Percentiles rank a stretch among this genome's conserved stretches.
phyloP scores from a whole-genome alignment of 768 basidiomycete genomes.

The Trametes cubensis region DNA sequence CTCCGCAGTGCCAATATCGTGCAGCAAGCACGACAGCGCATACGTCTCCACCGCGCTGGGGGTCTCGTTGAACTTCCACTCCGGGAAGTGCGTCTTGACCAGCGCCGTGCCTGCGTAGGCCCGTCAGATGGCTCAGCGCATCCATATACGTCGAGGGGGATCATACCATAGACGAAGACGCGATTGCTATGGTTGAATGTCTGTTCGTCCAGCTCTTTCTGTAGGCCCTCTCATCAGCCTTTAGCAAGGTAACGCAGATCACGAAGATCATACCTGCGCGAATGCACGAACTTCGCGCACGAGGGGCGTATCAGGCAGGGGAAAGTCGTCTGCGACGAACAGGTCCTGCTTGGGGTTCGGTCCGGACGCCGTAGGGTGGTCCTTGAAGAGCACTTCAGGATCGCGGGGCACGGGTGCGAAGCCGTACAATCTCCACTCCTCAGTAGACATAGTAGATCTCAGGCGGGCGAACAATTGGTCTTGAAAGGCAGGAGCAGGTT shows the following conservation, averaged over 20 bases:
- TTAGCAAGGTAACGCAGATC: neutral
- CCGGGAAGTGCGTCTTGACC: constrained; percentile 48
- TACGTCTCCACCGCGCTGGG: constrained; percentile 42
- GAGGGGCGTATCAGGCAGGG: constrained; percentile 46
- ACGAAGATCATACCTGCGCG: constrained; percentile 36
- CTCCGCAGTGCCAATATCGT: constrained; percentile 55
- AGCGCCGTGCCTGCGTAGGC: constrained; percentile 47
- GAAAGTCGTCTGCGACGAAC: constrained; percentile 44
- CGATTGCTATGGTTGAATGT: constrained; percentile 54
- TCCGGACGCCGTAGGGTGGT: constrained; percentile 47
- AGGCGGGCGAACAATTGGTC: neutral
- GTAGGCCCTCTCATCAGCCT: neutral
- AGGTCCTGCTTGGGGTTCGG: constrained; percentile 45
- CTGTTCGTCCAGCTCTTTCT: constrained; percentile 47
- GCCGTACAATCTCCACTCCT: constrained; percentile 42
- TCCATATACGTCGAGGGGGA: neutral
- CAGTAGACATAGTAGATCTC: constrained; percentile 8
- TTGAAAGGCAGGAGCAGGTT: neutral
- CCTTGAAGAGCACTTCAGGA: constrained; percentile 50
- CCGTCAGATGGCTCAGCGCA: neutral
- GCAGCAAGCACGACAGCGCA: constrained; percentile 53
- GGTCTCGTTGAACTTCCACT: constrained; percentile 46
- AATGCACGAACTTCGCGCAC: constrained; percentile 43
- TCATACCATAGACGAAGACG: constrained; percentile 52
- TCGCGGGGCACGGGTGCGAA: constrained; percentile 52